Evolutionary conservation across 345 rosid genomes (phyloP), one percentile per base, ranked within the genome.

Genomic region (Ricinus communis): DNA sequence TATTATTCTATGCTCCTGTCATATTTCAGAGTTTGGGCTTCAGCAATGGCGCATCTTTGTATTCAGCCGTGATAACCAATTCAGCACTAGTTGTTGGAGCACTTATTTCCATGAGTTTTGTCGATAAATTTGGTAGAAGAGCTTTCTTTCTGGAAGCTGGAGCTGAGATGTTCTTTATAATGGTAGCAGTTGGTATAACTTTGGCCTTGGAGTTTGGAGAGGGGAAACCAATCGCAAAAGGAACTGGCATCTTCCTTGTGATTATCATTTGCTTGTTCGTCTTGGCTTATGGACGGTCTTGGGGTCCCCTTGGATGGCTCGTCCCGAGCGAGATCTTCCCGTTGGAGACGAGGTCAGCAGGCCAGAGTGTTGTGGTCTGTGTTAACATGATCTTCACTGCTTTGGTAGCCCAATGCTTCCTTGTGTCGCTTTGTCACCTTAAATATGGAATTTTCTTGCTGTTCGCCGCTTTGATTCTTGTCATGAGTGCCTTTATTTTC

Each of bases 1-100:
- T 86, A 62, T 78, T 76, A 56, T 85, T 85, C 70, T 84, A 84
- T 31, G 87, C 87, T 9, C 90, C 88, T 13, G 87, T 83, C 36
- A 64, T 83, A 4, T 87, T 85, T 68, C 83, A 81, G 69, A 79
- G 84, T 33, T 58, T 87, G 33, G 88, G 91, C 5, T 81, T 87
- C 50, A 81, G 84, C n/a, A 41, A 62, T 31, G 68, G 74, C 36
- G 78, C 81, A 14, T 52, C 87, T 12, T 75, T 87, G 22, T 62
- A 55, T 68, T 79, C 87, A 3, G 60, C 85, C 8, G 74, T 82
- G 8, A 82, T 87, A 5, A 83, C 83, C n/a, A 86, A 79, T 41
- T 80, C 41, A 24, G 82, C 73, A 2, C 16, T 55, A 45, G 73
- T 81, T 31, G 45, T 67, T 5, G 79, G 83, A 0, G 81, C 83